Evolutionary conservation across 1,284 basidiomycete species (phyloP), one percentile per base, ranked within the genome.

Genomic region (Limonomyces culmigenus): DNA sequence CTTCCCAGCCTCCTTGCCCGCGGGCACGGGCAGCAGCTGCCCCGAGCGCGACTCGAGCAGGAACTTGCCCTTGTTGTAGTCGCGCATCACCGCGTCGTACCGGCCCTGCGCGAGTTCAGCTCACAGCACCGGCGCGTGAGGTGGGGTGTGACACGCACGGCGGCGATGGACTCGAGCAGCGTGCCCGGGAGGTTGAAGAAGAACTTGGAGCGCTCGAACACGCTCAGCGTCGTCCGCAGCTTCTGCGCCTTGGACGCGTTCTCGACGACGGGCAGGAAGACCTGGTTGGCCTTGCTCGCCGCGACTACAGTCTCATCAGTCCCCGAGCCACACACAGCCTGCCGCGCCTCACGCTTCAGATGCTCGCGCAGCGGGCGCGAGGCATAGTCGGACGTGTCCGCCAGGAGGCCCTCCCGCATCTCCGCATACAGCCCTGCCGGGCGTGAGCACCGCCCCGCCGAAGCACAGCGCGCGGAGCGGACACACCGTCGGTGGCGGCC

Each of bases 11-110:
- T 68, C 73, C n/a, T 8, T 8, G 25, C n/a, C 10, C 16, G 6
- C 30, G 16, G 10, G 6, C 19, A 68, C 64, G 6, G 74, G 78
- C 4, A 86, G 62, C 2, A 92, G 63, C 48, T 91, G 88, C 0
- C 79, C 83, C 0, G 89, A 84, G 13, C 87, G 72, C 12, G 80
- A 80, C 46, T 92, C 84, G 34, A 93, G 68, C 23, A 98, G 66
- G 54, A 86, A 81, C 43, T 89, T 86, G 23, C 93, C 95, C 56
- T 96, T 96, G 59, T 95, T 95, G 65, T 98, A 99, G 47, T 96
- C 92, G 25, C 91, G 74, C 47, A 98, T 63, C 0, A 91, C 92
- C 29, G 80, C 74, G 43, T 98, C 95, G 51, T 93, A 97, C 40
- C 84, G 80, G 8, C 86, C 86, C 87, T 92, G 42, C 19, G 12